Evolutionary conservation across 495 filamentous ascomycete species (phyloP).

Genomic region (Tuber microsphaerosporum): DNA sequence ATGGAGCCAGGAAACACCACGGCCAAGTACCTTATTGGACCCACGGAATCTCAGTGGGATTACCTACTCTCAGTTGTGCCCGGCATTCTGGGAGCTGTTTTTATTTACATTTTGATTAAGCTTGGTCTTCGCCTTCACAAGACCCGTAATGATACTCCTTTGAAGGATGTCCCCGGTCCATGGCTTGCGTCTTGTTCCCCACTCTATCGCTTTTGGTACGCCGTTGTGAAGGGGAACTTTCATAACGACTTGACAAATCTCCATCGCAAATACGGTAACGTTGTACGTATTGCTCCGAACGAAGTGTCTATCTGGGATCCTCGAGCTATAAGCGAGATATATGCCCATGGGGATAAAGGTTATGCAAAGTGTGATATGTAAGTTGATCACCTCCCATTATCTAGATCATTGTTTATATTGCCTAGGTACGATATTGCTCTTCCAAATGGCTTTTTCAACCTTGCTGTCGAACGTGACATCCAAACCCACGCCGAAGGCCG

Average conservation of each 20-base stretch:
- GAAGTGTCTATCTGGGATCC: conserved; percentile 61
- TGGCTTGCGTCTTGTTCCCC: conserved; percentile 36
- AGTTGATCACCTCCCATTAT: background rate
- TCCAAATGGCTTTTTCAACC: conserved; percentile 31
- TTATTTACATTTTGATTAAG: conserved; percentile 13
- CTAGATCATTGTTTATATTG: background rate
- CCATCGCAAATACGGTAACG: conserved; percentile 64
- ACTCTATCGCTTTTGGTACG: conserved; percentile 33
- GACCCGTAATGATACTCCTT: conserved; percentile 27
- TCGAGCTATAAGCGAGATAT: conserved; percentile 18
- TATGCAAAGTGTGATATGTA: conserved; percentile 36
- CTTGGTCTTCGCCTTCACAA: conserved; percentile 23
- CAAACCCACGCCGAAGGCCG: conserved; percentile 27
- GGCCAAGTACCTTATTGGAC: background rate
- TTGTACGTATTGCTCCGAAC: conserved; percentile 66
- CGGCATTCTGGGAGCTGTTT: conserved; percentile 12
- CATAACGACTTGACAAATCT: conserved; percentile 61
- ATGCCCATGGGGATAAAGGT: conserved; percentile 21
- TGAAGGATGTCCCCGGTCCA: conserved; percentile 27
- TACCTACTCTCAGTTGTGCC: conserved; percentile 5
- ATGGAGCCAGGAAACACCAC: background rate
- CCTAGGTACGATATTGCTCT: conserved; percentile 33
- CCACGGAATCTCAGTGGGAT: conserved; percentile 20
- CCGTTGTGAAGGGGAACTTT: conserved; percentile 45
- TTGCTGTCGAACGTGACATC: conserved; percentile 33